Evolutionary conservation across 2,329 filamentous ascomycete genomes (phyloP).

Genomic region (Fusarium continuum): DNA sequence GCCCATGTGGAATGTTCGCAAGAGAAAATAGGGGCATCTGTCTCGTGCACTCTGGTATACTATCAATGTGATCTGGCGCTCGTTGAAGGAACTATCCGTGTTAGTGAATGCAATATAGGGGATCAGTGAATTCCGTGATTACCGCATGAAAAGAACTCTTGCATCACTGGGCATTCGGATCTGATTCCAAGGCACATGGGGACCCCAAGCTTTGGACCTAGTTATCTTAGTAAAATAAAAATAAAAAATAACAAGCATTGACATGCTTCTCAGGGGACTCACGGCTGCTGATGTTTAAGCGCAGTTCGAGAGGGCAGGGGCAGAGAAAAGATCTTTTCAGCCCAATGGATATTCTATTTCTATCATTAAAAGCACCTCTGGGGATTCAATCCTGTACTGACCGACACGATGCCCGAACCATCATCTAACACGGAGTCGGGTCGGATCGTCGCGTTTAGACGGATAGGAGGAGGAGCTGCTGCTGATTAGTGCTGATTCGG

Average conservation of each 20-base stretch:
- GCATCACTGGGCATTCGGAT: conserved; percentile 58
- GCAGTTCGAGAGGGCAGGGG: conserved; percentile 61
- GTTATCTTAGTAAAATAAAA: conserved; percentile 2
- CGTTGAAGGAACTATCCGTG: conserved; percentile 60
- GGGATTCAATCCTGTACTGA: conserved; percentile 7
- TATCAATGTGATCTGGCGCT: conserved; percentile 63
- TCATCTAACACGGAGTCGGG: conserved; percentile 48
- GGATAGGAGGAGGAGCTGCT: conserved; percentile 50
- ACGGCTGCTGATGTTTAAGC: conserved; percentile 54
- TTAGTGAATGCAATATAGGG: conserved; percentile 2
- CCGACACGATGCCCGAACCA: conserved; percentile 32
- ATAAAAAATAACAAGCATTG: conserved; percentile 3
- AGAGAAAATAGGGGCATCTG: conserved; percentile 57
- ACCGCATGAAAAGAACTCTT: conserved; percentile 65
- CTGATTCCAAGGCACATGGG: conserved; percentile 54
- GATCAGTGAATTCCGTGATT: conserved; percentile 21
- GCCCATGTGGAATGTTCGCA: conserved; percentile 55
- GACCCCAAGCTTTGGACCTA: conserved; percentile 59
- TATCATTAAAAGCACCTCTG: conserved; percentile 9
- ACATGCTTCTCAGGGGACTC: conserved; percentile 5
- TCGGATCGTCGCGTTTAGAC: conserved; percentile 47
- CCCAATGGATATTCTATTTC: conserved; percentile 64
- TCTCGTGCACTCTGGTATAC: conserved; percentile 58
- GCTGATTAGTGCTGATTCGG: conserved; percentile 14
- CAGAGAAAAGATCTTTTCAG: conserved; percentile 67